phyloP scores from a whole-genome alignment of 2,329 filamentous ascomycete genomes.

The Ophiostoma australiae region DNA sequence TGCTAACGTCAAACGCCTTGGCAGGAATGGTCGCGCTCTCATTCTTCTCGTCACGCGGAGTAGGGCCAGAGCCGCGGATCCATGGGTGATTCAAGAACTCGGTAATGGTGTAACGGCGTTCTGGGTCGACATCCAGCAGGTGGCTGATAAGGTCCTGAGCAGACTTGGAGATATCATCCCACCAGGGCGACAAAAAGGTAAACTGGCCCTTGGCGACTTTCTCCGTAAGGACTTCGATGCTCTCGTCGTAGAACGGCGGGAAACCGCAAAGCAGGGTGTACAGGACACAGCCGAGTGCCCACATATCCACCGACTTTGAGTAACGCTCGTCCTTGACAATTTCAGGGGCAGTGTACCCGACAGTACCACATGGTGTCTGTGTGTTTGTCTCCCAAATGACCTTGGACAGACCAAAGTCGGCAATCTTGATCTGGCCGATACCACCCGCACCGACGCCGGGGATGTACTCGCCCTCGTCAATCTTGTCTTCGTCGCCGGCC shows the following conservation, averaged over 20 bases:
- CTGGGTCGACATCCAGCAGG: slow-evolving; percentile 87
- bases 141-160: slow-evolving; percentile 93
- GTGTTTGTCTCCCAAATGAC: slow-evolving; percentile 97
- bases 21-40: slow-evolving; percentile 40
- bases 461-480: slow-evolving; percentile 90
- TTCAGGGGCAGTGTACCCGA: slow-evolving; percentile 95
- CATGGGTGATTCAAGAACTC: slow-evolving; percentile 94
- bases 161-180: slow-evolving; percentile 95
- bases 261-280: slow-evolving; percentile 97
- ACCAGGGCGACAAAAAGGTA: slow-evolving; percentile 97
- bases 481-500: slow-evolving; percentile 93
- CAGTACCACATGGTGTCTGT: slow-evolving; percentile 98
- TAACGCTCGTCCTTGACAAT: slow-evolving; percentile 99
- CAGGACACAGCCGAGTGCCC: slow-evolving; percentile 92
- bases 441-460: slow-evolving; percentile 77
- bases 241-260: slow-evolving; percentile 97
- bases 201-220: slow-evolving; percentile 97
- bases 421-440: slow-evolving; percentile 94
- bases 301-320: slow-evolving; percentile 99
- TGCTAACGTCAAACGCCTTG: slow-evolving; percentile 53
- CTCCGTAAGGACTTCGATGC: slow-evolving; percentile 91
- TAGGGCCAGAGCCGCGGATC: slow-evolving; percentile 64
- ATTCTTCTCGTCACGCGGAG: slow-evolving; percentile 56
- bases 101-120: slow-evolving; percentile 87
- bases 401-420: slow-evolving; percentile 95